A percentile compares a stretch with the other conserved stretches of the same genome.
Evolutionary conservation across 345 rosid species (phyloP).

Genomic region (Turnera subulata): DNA sequence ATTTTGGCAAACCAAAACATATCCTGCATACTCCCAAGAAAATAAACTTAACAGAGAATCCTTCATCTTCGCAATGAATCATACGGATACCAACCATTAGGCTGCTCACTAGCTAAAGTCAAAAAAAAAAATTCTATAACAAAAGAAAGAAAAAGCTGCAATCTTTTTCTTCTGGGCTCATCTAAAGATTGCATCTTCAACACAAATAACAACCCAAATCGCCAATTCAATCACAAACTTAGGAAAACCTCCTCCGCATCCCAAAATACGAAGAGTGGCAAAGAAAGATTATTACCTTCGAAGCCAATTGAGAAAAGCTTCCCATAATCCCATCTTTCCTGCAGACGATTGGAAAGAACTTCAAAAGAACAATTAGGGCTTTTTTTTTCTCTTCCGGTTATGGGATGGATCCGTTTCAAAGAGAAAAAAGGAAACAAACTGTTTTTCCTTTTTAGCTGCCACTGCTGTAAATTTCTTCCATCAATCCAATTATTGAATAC

Average conservation of each 20-base stretch:
- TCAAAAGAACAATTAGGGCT: not conserved
- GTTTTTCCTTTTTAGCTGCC: not conserved
- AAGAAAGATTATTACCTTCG: conserved; percentile 28
- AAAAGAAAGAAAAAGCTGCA: too few relatives aligned
- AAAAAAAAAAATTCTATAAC: too few relatives aligned
- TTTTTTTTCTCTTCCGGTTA: not conserved
- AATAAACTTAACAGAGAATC: too few relatives aligned
- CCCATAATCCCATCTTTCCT: conserved; percentile 33
- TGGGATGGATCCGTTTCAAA: not conserved
- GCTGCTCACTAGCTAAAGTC: too few relatives aligned
- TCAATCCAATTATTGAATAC: conserved; percentile 5
- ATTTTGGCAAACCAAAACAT: too few relatives aligned
- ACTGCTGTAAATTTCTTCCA: not conserved
- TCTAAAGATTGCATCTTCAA: too few relatives aligned
- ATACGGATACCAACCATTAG: too few relatives aligned
- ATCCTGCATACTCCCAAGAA: too few relatives aligned
- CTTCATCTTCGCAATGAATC: too few relatives aligned
- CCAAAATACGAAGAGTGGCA: not conserved
- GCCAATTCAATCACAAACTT: not conserved
- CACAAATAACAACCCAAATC: too few relatives aligned
- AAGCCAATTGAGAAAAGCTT: conserved; percentile 39
- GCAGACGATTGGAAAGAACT: not conserved
- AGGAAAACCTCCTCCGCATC: conserved; percentile 8
- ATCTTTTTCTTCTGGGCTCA: too few relatives aligned
- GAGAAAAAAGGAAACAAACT: not conserved